Base-by-base conservation (phyloP, 169 alveolate species). In the Eimeria praecox region DNA sequence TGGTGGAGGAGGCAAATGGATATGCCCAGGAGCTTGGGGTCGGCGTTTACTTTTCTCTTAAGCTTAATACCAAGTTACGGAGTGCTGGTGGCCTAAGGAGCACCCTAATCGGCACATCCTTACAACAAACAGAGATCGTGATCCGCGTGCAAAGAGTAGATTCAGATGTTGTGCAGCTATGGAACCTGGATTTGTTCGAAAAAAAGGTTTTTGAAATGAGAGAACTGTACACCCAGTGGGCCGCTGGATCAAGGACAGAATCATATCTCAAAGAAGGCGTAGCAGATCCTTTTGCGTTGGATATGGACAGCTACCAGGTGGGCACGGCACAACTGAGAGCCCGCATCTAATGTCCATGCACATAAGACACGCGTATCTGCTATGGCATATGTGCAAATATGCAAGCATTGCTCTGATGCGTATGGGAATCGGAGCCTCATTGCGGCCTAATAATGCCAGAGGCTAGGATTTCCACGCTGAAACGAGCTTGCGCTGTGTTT, bases 221-320 rank as follows among this genome's bases (percentile, higher is more conserved):
- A 22, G 96, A 94, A 44, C 64, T 94, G 52, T 86, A 75, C 56
- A 94, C 46, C 42, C 95, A 85, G 33, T 86, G 85, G 88, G 73
- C 88, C 44, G 64, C 82, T 1, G 92, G 90, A 6, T 42, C 94
- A 20, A 71, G 62, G 33, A 73, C 62, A 40, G 88, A 87, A 27
- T 56, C 92, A 22, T 64, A 56, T n/a, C 44, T 44, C 16, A 90
- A 64, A 24, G 94, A 73, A 30, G 96, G 95, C 6, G 69, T 33
- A 54, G 27, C 30, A 10, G 95, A 94, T 78, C 96, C 96, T 18
- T 87, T 94, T 40, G 96, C 95, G 0, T 44, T 73, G 54, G 96
- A 94, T 52, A 86, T 86, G 52, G 96, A 94, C 59, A 80, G 94
- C 80, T 93, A 93, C 96, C 96, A 83, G 87, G 96, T 85, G 82